Base-by-base conservation (phyloP, 176 grass and related monocot species). In the Tillandsia fasciculata region DNA sequence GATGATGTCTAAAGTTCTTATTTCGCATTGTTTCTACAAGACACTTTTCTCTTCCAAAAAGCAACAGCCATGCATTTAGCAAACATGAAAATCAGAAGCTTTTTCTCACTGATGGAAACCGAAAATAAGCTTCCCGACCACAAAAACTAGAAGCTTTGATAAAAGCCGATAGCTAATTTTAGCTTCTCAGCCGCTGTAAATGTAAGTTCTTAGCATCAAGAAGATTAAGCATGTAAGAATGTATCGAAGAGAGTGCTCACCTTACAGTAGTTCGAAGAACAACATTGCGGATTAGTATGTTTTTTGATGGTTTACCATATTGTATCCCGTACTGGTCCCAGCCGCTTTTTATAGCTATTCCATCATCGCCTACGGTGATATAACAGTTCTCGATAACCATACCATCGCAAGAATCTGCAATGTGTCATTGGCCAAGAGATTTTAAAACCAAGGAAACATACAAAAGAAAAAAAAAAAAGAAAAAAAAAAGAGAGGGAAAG, bases 271-370 rank as follows among this genome's bases (percentile, higher is more conserved):
- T 88, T 57, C 86, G 92, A 54, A 91, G 82, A 72, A 63, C 66
- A 49, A 96, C 83, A 52, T 91, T 78, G 14, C 74, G 85, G 71
- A 96, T 73, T 70, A 52, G 59, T 69, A 96, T 96, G 74, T 96
- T 91, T 65, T 80, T 70, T 53, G 88, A 96, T 68, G 92, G 88
- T 69, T 82, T 85, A 11, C 88, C 83, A 86, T 96, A 96, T 71
- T 80, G 61, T 76, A 96, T 91, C 22, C 92, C 92, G 49, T 87
- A 96, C 77, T 89, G 88, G 65, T 96, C 92, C 92, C 92, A 96
- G 53, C 92, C 92, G 78, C 92, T 96, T 72, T 96, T 96, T 80
- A 96, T 96, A 73, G 92, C 92, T 29, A 96, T 86, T 51, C 88
- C 88, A 54, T 96, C 92, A 68, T 96, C 92, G 52, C 92, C 92